Percentiles rank a stretch among this genome's conserved stretches.
phyloP scores from a whole-genome alignment of 148 eudicot genomes.

The Nepenthes gracilis region DNA sequence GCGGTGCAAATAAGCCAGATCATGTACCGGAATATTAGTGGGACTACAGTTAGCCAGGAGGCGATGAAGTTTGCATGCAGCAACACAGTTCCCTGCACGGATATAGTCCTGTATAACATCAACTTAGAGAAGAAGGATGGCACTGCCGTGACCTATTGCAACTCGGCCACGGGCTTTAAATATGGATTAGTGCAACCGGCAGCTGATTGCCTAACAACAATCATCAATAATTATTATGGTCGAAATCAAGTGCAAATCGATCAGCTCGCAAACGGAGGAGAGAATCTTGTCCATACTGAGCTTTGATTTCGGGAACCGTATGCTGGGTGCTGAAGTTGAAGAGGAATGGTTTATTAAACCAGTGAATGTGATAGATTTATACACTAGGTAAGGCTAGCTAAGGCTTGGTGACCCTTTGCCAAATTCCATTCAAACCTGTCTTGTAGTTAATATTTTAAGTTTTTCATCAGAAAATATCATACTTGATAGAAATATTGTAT shows the following conservation, averaged over 20 bases:
- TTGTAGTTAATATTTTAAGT: too few relatives aligned
- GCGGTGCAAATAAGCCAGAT: slow-evolving; percentile 79
- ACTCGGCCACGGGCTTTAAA: slow-evolving; percentile 51
- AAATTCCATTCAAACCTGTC: too few relatives aligned
- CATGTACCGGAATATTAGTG: slow-evolving; percentile 67
- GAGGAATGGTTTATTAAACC: too few relatives aligned
- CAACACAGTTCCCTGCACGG: slow-evolving; percentile 62
- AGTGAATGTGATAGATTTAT: too few relatives aligned
- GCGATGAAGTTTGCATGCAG: slow-evolving; percentile 94
- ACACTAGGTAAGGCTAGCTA: too few relatives aligned
- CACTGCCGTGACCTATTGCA: slow-evolving; percentile 58
- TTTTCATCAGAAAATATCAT: too few relatives aligned
- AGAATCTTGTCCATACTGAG: slow-evolving; percentile 54
- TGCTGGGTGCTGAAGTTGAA: too few relatives aligned
- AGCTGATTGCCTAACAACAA: slow-evolving; percentile 71
- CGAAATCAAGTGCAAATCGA: slow-evolving; percentile 14
- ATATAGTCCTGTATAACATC: slow-evolving; percentile 61
- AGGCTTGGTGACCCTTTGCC: too few relatives aligned
- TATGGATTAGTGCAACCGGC: slow-evolving; percentile 64
- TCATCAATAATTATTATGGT: slow-evolving; percentile 21
- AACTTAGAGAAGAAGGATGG: slow-evolving; percentile 61
- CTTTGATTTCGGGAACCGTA: slow-evolving; percentile 24
- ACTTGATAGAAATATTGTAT: too few relatives aligned
- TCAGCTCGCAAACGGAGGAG: slow-evolving; percentile 13
- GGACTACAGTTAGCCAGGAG: slow-evolving; percentile 55